Conservation (phyloP, 768 basidiomycete genomes). For the Tricholoma hemisulphureum region DNA sequence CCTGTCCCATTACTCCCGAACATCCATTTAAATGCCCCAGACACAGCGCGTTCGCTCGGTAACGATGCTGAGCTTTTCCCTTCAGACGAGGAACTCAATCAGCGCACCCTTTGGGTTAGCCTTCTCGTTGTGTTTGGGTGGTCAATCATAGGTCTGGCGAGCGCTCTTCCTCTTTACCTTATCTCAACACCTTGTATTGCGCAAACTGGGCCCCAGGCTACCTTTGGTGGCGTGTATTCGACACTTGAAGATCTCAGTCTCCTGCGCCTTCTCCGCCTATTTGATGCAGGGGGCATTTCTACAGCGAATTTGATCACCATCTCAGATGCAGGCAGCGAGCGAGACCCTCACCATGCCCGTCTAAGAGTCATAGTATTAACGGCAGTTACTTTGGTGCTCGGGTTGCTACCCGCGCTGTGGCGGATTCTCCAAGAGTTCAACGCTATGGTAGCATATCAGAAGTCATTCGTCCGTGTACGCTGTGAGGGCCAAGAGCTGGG, state of each 20-base stretch:
- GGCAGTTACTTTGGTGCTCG: slow-evolving; percentile 59
- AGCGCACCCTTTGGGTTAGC: slow-evolving; percentile 67
- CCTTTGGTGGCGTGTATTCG: slow-evolving; percentile 60
- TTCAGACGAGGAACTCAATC: slow-evolving; percentile 71
- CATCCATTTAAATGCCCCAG: slow-evolving; percentile 54
- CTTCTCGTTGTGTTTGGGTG: slow-evolving; percentile 64
- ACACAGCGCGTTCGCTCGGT: slow-evolving; percentile 48
- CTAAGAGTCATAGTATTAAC: slow-evolving; percentile 69
- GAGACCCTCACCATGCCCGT: slow-evolving; percentile 39
- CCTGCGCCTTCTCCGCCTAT: slow-evolving; percentile 64
- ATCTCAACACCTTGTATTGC: slow-evolving; percentile 69
- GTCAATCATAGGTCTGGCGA: slow-evolving; percentile 68
- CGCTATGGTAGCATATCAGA: slow-evolving; percentile 50
- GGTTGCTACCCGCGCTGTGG: slow-evolving; percentile 61
- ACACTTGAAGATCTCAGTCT: slow-evolving; percentile 74
- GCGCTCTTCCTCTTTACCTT: slow-evolving; percentile 71
- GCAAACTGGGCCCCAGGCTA: slow-evolving; percentile 40
- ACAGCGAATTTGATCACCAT: slow-evolving; percentile 28
- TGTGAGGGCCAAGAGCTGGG: slow-evolving; percentile 74
- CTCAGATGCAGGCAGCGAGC: slow-evolving; percentile 39
- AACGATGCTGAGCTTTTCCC: slow-evolving; percentile 61
- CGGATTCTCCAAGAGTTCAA: slow-evolving; percentile 67
- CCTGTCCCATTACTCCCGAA: slow-evolving; percentile 63
- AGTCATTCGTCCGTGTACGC: slow-evolving; percentile 58
- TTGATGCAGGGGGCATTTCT: slow-evolving; percentile 45